Evolutionary conservation across 192 early-diverging fungal genomes (phyloP), one percentile per base, ranked within the genome.

Genomic region (Dissophora ornata): DNA sequence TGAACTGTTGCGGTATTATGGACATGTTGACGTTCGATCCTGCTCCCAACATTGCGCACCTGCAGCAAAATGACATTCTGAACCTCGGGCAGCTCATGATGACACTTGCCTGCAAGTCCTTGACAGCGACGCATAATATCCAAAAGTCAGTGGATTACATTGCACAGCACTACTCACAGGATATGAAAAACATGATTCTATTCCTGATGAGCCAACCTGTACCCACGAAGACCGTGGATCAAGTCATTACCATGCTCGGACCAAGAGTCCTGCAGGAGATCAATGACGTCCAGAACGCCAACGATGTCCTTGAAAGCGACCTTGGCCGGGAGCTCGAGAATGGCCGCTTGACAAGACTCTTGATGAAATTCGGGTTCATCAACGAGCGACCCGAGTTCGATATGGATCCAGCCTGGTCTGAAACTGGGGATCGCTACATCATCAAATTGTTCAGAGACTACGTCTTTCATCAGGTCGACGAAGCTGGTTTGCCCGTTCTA

Each of bases 401-500:
- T 47, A 87, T 90, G 82, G 96, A 97, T 75, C 89, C 95, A 4
- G 89, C 90, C 57, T 99, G 97, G 97, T 91, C 95, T 13, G 97
- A 99, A 74, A 99, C 96, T 0, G 98, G 98, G 6, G 98, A 99
- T 81, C 85, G 96, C 38, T 99, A 99, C 79, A 87, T 98, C 47
- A 90, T 98, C 56, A 98, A 98, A 81, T 84, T 99, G 19, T 99
- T 99, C 75, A 86, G 98, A 48, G 98, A 99, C 80, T 97, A 96
- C 64, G 93, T 98, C 22, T 99, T 99, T 74, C 98, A 98, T 79
- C 92, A 95, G 71, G 95, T 97, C 15, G 89, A 96, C 68, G 89
- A 91, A 40, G 82, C 84, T 42, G 95, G 95, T 9, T 82, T 85
- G 40, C 93, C 97, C 11, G 86, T 96, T 15, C 74, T 96, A 12